Evolutionary conservation across 2,329 filamentous ascomycete species (phyloP), one percentile per base, ranked within the genome.

Genomic region (Xylaria polymorpha): DNA sequence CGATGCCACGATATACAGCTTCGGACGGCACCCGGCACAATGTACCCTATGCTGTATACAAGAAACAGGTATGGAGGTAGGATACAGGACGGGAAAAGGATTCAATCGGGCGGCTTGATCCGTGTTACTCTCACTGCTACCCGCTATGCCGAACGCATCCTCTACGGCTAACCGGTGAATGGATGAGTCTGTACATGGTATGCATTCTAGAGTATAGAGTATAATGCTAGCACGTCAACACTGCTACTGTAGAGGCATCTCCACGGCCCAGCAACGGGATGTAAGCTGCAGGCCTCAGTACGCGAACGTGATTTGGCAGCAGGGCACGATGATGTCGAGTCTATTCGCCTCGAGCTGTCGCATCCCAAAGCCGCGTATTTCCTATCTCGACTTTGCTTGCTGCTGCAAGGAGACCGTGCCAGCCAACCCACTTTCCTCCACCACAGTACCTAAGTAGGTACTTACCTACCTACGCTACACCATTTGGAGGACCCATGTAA

Each of bases 401-500:
- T 35, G 50, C 50, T 55, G 51, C 51, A 22, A 56, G 18, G n/a
- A 56, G 51, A 8, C 18, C 43, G 18, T 32, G 51, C 51, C 32
- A 58, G 37, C 39, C 55, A 58, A 32, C 43, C 37, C 39, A n/a
- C 35, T 58, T 43, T 22, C 25, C 37, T 29, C 25, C 25, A 29
- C 25, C 25, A 29, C 25, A 29, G 25, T 4, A 29, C 25, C 25
- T 29, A 29, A n/a, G n/a, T n/a, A n/a, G n/a, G 25, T 29, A 29
- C n/a, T n/a, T n/a, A n/a, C n/a, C n/a, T 29, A 29, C 2, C 3
- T 39, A 51, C 44, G 2, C 46, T 59, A 37, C 32, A 57, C 20
- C 50, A 61, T 61, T 56, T 46, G 35, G 61, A 25, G 39, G 37
- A 25, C 29, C 61, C 61, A 55, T 51, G 48, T 9, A 37, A 25